A percentile compares a stretch with the other conserved stretches of the same genome.
These are phyloP conservation scores for Aciculoconidium aculeatum DNA, from an alignment of 805 yeast species.

Conservation along the genomic window DNA sequence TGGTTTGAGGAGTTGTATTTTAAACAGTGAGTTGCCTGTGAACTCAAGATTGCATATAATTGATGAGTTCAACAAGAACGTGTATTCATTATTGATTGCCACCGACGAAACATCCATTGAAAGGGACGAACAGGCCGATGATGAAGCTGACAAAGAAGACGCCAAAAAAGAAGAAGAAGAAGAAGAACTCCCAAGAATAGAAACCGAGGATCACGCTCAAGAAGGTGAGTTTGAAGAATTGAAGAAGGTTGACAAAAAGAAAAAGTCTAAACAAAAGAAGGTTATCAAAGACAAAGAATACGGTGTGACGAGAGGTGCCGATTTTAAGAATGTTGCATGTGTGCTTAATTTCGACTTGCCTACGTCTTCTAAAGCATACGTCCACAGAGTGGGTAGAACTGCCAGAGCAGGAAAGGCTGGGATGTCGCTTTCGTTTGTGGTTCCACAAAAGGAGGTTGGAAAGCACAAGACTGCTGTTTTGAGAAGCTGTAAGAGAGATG, in stretches of 20 bases:
- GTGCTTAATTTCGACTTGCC: conserved; percentile 95
- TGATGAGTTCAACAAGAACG: conserved; percentile 88
- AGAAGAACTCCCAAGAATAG: no score
- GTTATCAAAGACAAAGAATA: conserved; percentile 63
- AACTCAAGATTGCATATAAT: conserved; percentile 93
- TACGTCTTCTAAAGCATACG: conserved; percentile 78
- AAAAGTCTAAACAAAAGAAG: conserved; percentile 16
- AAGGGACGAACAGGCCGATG: conserved; percentile 44
- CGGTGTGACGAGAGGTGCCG: conserved; percentile 96
- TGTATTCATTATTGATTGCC: conserved; percentile 83
- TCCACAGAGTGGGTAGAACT: conserved; percentile 94
- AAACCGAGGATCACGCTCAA: no score
- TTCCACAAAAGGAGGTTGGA: conserved; percentile 77
- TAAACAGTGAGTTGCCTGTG: conserved; percentile 88
- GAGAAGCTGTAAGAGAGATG: conserved; percentile 72
- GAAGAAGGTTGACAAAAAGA: no score
- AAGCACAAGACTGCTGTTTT: conserved; percentile 79
- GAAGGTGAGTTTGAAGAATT: no score
- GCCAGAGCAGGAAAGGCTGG: conserved; percentile 97
- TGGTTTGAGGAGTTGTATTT: conserved; percentile 81
- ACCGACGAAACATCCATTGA: conserved; percentile 76
- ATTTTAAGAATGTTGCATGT: conserved; percentile 93
- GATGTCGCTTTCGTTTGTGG: conserved; percentile 88
- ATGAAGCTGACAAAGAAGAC: conserved; percentile 19
- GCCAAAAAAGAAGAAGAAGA: conserved; percentile 11